These are phyloP conservation scores for Penicillium canescens DNA, from an alignment of 495 filamentous ascomycete genomes.

Conservation along the genomic window DNA sequence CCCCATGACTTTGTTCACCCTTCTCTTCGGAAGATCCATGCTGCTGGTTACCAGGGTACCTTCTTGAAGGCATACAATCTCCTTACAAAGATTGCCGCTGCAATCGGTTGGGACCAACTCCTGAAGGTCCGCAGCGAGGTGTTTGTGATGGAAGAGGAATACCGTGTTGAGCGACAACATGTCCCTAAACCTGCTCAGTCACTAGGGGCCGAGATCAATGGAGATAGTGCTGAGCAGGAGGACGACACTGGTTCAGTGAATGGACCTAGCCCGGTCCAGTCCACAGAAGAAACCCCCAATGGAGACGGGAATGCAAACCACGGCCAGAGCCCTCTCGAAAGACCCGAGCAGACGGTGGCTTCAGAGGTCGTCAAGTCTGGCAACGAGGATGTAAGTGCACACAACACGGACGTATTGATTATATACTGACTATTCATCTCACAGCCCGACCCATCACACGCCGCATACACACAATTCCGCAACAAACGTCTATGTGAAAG, in stretches of 20 bases:
- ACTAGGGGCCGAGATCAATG: constrained; percentile 50
- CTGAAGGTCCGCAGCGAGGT: constrained; percentile 91
- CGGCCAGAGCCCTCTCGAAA: constrained; percentile 59
- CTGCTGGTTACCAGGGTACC: constrained; percentile 85
- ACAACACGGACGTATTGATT: not conserved
- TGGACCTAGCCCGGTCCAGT: constrained; percentile 29
- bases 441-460: constrained; percentile 49
- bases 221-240: constrained; percentile 28
- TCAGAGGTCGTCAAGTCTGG: constrained; percentile 81
- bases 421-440: constrained; percentile 11
- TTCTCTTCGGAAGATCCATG: constrained; percentile 81
- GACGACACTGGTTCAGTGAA: constrained; percentile 38
- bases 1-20: constrained; percentile 83
- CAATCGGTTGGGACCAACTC: constrained; percentile 97
- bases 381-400: constrained; percentile 67
- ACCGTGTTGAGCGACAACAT: constrained; percentile 84
- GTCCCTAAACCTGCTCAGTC: constrained; percentile 48
- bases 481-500: constrained; percentile 97
- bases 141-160: constrained; percentile 99
- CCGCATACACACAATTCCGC: constrained; percentile 69
- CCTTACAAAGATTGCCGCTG: constrained; percentile 88
- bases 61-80: constrained; percentile 94
- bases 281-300: constrained; percentile 28
- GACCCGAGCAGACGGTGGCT: constrained; percentile 78
- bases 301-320: constrained; percentile 39